These are phyloP conservation scores for Aegle marmelos DNA, from an alignment of 345 rosid species.

Conservation along the genomic window DNA sequence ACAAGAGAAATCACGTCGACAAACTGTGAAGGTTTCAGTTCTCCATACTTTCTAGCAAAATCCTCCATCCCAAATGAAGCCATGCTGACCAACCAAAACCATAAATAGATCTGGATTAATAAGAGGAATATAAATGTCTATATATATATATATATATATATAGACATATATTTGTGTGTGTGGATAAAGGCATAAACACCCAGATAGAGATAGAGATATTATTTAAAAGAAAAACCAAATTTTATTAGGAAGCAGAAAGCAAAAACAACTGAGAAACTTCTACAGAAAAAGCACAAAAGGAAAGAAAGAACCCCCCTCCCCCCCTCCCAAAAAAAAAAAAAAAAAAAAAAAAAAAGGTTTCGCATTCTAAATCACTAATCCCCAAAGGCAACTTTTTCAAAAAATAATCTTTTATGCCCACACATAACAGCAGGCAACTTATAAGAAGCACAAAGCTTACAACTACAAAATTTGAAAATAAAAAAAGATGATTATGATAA, in stretches of 20 bases:
- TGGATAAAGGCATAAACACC: neutral
- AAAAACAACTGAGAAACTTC: neutral
- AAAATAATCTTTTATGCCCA: neutral
- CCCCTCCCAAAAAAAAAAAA: too few relatives aligned
- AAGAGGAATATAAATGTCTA: neutral
- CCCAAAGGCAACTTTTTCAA: too few relatives aligned
- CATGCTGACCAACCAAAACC: constrained; percentile 58
- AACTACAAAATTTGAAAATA: neutral
- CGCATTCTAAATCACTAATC: neutral
- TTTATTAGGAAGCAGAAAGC: neutral
- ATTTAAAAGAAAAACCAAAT: neutral
- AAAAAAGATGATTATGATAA: neutral
- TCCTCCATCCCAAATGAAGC: constrained; percentile 91
- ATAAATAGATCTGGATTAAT: neutral
- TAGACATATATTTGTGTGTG: too few relatives aligned
- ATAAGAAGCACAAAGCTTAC: neutral
- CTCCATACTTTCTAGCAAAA: constrained; percentile 76
- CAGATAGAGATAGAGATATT: neutral
- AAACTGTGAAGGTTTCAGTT: constrained; percentile 74
- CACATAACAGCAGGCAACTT: neutral
- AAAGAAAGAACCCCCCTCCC: too few relatives aligned
- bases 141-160: too few relatives aligned
- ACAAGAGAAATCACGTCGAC: constrained; percentile 78
- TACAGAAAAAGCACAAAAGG: neutral
- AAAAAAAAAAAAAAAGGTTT: neutral